phyloP scores from a whole-genome alignment of 768 basidiomycete species.

The Termitomyces sp. region DNA sequence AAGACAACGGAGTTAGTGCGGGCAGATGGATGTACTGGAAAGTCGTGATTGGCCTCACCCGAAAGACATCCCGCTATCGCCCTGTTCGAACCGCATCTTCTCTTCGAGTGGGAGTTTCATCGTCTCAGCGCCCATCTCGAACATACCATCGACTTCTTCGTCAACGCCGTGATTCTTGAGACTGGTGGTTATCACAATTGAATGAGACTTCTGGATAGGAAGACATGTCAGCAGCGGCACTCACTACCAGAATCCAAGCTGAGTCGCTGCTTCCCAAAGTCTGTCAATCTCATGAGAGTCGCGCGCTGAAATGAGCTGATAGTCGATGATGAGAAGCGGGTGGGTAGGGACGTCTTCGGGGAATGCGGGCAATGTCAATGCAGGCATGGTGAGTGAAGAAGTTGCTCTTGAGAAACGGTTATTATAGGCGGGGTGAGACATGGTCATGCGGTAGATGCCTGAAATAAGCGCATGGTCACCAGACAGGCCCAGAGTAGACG shows the following conservation, averaged over 20 bases:
- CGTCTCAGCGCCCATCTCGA: constrained; percentile 51
- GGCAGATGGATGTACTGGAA: too few species aligned
- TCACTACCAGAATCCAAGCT: constrained; percentile 68
- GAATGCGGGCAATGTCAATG: constrained; percentile 33
- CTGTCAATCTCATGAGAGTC: constrained; percentile 43
- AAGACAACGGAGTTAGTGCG: not conserved
- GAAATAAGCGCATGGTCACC: too few species aligned
- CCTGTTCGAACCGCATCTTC: constrained; percentile 58
- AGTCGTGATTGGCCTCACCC: constrained; percentile 26
- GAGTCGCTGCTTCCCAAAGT: constrained; percentile 56
- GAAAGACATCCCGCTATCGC: constrained; percentile 39
- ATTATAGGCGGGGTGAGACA: too few species aligned
- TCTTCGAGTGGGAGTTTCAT: constrained; percentile 54
- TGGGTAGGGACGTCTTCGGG: constrained; percentile 51
- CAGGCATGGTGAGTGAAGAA: not conserved
- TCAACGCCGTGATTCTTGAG: constrained; percentile 56
- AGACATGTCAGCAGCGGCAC: constrained; percentile 19
- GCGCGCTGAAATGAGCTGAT: constrained; percentile 38
- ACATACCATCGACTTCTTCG: constrained; percentile 47
- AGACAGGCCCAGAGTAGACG: too few species aligned
- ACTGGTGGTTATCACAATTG: not conserved
- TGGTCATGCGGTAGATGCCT: too few species aligned
- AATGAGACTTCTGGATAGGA: not conserved
- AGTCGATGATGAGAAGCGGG: constrained; percentile 56
- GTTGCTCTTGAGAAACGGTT: too few species aligned